Conservation (phyloP, 2,329 filamentous ascomycete genomes). For the Fusarium keratoplasticum region DNA sequence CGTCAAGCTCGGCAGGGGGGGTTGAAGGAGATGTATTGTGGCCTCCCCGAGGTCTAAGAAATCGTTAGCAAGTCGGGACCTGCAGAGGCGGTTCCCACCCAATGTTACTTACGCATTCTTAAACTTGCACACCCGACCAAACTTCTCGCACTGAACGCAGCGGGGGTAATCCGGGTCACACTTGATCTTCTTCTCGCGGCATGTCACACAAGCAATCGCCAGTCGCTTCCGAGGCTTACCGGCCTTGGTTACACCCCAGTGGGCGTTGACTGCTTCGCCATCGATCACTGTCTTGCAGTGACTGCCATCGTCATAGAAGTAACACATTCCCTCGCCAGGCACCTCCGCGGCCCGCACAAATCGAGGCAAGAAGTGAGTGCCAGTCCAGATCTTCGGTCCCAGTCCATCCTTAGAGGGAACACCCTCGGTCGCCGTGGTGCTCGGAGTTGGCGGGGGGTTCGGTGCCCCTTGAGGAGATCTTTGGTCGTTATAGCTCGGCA, state of each 20-base stretch:
- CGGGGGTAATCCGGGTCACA: conserved; percentile 90
- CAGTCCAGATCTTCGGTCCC: conserved; percentile 77
- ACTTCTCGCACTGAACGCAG: conserved; percentile 93
- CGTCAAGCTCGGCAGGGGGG: conserved; percentile 63
- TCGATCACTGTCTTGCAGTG: conserved; percentile 87
- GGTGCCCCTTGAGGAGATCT: conserved; percentile 37
- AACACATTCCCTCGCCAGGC: conserved; percentile 83
- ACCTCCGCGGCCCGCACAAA: conserved; percentile 75
- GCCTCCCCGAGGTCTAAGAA: conserved; percentile 64
- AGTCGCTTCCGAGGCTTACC: conserved; percentile 92
- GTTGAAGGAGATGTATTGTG: conserved; percentile 68
- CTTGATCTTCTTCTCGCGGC: conserved; percentile 97
- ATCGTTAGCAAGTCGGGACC: conserved; percentile 9
- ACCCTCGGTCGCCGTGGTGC: conserved; percentile 54
- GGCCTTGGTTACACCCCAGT: conserved; percentile 94
- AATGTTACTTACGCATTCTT: conserved; percentile 80
- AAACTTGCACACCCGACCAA: conserved; percentile 85
- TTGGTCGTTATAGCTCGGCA: conserved; percentile 44
- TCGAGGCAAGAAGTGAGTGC: conserved; percentile 74
- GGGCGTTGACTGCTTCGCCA: conserved; percentile 87
- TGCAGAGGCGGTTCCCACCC: conserved; percentile 11
- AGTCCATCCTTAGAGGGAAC: conserved; percentile 68
- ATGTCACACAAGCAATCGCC: conserved; percentile 92
- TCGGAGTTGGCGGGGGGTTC: conserved; percentile 47
- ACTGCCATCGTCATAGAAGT: conserved; percentile 87